Percentiles rank a stretch among this genome's conserved stretches.
Conservation (phyloP, 2,329 filamentous ascomycete species). For the Cercospora sojina region DNA sequence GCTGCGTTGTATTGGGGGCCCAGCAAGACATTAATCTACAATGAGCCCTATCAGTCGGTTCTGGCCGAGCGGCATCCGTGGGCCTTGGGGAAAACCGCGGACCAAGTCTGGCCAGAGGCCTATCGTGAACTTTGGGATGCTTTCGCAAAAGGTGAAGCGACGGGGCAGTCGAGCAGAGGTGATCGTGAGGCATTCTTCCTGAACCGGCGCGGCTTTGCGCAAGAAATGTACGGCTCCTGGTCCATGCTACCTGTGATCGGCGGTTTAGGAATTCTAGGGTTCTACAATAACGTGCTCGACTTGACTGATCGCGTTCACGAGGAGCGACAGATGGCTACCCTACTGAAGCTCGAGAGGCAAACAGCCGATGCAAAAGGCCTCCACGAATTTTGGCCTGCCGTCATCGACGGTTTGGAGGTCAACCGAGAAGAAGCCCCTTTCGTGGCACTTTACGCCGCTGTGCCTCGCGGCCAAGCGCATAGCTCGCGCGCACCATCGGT, state of each 20-base stretch:
- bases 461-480: background rate
- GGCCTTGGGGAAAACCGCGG: conserved; percentile 23
- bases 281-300: conserved; percentile 22
- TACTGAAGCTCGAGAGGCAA: conserved; percentile 20
- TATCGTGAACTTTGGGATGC: conserved; percentile 8
- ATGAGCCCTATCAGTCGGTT: conserved; percentile 38
- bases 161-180: conserved; percentile 16
- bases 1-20: conserved; percentile 31
- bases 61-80: conserved; percentile 35
- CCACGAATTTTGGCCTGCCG: conserved; percentile 22
- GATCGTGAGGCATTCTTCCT: conserved; percentile 19
- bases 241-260: conserved; percentile 19
- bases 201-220: conserved; percentile 15
- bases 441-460: conserved; percentile 20
- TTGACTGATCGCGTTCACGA: conserved; percentile 22
- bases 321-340: conserved; percentile 23
- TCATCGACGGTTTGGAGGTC: conserved; percentile 17
- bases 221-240: conserved; percentile 26
- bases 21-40: conserved; percentile 39
- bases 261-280: conserved; percentile 12
- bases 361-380: conserved; percentile 16
- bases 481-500: conserved; percentile 6
- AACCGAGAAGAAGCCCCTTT: conserved; percentile 27
- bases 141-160: conserved; percentile 19
- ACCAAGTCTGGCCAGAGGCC: conserved; percentile 20